phyloP scores from a whole-genome alignment of 371 early-diverging fungal species.

The Encephalitozoon intestinalis region DNA sequence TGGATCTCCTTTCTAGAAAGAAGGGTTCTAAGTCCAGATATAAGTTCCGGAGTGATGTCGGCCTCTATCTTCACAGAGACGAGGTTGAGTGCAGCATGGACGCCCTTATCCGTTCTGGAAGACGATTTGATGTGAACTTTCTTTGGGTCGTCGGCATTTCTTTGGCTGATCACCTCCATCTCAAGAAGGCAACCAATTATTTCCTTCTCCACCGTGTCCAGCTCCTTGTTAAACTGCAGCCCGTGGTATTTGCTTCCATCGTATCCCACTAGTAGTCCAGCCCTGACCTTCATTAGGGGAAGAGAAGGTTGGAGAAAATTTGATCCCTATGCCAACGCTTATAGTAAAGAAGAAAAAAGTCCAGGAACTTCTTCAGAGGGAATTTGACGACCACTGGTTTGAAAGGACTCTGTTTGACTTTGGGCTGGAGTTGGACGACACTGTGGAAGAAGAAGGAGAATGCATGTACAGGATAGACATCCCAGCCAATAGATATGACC shows the following conservation, averaged over 20 bases:
- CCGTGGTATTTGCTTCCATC: slow-evolving; percentile 56
- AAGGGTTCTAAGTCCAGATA: slow-evolving; percentile 68
- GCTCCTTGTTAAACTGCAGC: slow-evolving; percentile 54
- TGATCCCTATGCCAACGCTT: slow-evolving; percentile 33
- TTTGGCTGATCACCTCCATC: slow-evolving; percentile 26
- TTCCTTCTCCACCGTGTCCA: slow-evolving; percentile 54
- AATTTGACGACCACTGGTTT: slow-evolving; percentile 67
- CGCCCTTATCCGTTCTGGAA: slow-evolving; percentile 97
- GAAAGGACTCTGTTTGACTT: slow-evolving; percentile 94
- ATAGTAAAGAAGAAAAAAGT: slow-evolving; percentile 13
- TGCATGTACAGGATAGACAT: slow-evolving; percentile 89
- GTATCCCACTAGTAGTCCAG: slow-evolving; percentile 57
- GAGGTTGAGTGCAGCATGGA: slow-evolving; percentile 90
- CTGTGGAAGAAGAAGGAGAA: slow-evolving; percentile 66
- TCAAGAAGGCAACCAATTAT: slow-evolving; percentile 33
- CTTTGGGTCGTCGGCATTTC: slow-evolving; percentile 50
- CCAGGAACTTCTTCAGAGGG: slow-evolving; percentile 20
- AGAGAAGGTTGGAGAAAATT: neutral
- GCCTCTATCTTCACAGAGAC: slow-evolving; percentile 70
- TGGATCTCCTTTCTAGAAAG: slow-evolving; percentile 69
- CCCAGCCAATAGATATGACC: slow-evolving; percentile 86
- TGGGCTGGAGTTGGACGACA: slow-evolving; percentile 97
- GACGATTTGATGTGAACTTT: slow-evolving; percentile 71
- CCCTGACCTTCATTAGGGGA: slow-evolving; percentile 52
- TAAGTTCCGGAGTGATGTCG: neutral